Percentiles rank a stretch among this genome's conserved stretches.
Conservation (phyloP, 176 grass and related monocot species). For the Alopecurus myosuroides region DNA sequence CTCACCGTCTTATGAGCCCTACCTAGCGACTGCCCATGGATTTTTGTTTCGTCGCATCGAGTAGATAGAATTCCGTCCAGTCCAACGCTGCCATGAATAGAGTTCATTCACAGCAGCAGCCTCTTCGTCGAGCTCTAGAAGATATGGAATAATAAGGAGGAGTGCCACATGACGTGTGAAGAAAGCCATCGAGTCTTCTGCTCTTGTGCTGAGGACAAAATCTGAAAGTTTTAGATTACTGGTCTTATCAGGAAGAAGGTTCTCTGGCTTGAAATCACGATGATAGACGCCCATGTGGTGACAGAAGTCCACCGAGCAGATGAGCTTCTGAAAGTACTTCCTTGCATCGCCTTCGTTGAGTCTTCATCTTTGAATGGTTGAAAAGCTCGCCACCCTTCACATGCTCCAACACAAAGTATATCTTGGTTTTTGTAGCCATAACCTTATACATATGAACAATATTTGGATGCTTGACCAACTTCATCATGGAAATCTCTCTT, state of each 20-base stretch:
- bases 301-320: slow-evolving; percentile 77
- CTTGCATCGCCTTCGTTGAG: slow-evolving; percentile 85
- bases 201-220: slow-evolving; percentile 85
- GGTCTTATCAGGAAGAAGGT: slow-evolving; percentile 82
- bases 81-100: too few species aligned
- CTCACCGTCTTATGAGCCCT: too few species aligned
- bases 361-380: slow-evolving; percentile 67
- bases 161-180: slow-evolving; percentile 97
- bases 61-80: too few species aligned
- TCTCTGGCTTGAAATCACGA: slow-evolving; percentile 86
- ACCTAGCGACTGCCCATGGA: too few species aligned
- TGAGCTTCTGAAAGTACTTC: slow-evolving; percentile 95
- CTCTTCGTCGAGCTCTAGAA: too few species aligned
- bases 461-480: slow-evolving; percentile 75
- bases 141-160: too few species aligned
- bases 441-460: slow-evolving; percentile 90
- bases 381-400: slow-evolving; percentile 82
- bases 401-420: slow-evolving; percentile 93
- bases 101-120: too few species aligned
- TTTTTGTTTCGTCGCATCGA: too few species aligned
- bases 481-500: slow-evolving; percentile 91
- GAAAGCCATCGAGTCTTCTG: slow-evolving; percentile 63
- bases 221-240: slow-evolving; percentile 84
- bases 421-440: slow-evolving; percentile 88
- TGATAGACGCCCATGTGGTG: slow-evolving; percentile 93